Conservation (phyloP, 202 grass and related monocot species). For the Setaria italica region DNA sequence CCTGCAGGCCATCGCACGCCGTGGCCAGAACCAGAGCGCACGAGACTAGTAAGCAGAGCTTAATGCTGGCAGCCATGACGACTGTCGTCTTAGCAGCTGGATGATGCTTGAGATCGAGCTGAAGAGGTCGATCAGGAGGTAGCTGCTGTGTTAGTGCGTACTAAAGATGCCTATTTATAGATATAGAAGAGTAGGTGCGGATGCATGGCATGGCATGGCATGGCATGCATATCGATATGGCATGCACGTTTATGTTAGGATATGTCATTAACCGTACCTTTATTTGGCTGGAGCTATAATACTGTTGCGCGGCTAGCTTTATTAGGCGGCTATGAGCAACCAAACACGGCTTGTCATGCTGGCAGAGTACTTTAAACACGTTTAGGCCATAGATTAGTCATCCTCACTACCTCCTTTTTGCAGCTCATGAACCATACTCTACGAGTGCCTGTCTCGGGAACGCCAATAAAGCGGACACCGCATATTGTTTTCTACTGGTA, state of each 20-base stretch:
- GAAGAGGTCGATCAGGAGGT: not conserved
- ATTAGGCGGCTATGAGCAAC: not conserved
- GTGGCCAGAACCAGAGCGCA: not conserved
- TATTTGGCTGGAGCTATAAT: conserved; percentile 10
- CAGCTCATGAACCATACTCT: not conserved
- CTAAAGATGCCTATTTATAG: not conserved
- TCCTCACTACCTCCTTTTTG: not conserved
- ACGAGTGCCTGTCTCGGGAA: not conserved
- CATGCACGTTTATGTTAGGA: not conserved
- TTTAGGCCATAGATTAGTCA: conserved; percentile 1
- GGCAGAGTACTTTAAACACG: not conserved
- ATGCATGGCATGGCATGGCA: not conserved
- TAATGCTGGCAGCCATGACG: not conserved
- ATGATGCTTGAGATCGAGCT: not conserved
- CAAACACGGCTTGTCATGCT: not conserved
- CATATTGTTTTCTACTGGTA: not conserved
- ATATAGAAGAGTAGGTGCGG: not conserved
- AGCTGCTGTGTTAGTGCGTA: not conserved
- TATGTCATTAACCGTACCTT: not conserved
- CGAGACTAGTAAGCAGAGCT: not conserved
- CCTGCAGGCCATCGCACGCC: conserved; percentile 28
- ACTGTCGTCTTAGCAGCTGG: not conserved
- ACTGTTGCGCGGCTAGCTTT: not conserved
- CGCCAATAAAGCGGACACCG: not conserved
- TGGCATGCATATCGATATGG: not conserved